Evolutionary conservation across 768 basidiomycete species (phyloP), one percentile per base, ranked within the genome.

Genomic region (Trametes cinnabarina): DNA sequence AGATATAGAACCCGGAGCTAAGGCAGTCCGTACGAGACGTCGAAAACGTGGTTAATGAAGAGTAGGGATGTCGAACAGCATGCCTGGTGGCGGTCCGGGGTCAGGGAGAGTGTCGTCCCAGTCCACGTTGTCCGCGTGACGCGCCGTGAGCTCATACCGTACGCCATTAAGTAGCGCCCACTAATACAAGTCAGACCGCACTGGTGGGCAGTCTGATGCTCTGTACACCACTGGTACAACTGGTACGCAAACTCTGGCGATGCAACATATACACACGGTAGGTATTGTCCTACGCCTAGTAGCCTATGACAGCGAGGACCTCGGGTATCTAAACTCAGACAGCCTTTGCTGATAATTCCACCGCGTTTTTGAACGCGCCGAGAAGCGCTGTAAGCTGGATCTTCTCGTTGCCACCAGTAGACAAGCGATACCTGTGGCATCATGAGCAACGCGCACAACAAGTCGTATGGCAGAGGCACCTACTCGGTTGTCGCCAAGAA

Each of bases 401-500:
- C 68, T 94, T 98, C 72, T 99, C 97, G 63, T 77, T 95, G 1
- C 90, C 94, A 0, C 97, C 97, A 0, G 94, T 87, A 1, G 94
- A 93, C 8, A 98, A 73, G 43, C 96, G 85, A 71, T 98, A 87
- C 71, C 96, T 98, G 42, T 44, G 42, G 25, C 23, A 9, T 3
- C 0, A 19, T n/a, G 17, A 22, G n/a, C 53, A 46, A 22, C 12
- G 34, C 34, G 35, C 3, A 47, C 25, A 0, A 32, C 6, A 26
- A 35, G 35, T 15, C 42, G 20, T 35, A 17, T 43, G 37, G 37
- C 8, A 41, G 15, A n/a, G 20, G 5, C 2, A 78, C 92, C 69
- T 71, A 98, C 95, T 99, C 97, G 52, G 85, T 90, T n/a, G 88
- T 89, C n/a, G 95, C 94, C 20, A 99, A 73, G 62, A 94, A 86